A percentile compares a stretch with the other conserved stretches of the same genome.
Evolutionary conservation across 1,139 yeast genomes (phyloP).

Genomic region (Hanseniaspora uvarum): DNA sequence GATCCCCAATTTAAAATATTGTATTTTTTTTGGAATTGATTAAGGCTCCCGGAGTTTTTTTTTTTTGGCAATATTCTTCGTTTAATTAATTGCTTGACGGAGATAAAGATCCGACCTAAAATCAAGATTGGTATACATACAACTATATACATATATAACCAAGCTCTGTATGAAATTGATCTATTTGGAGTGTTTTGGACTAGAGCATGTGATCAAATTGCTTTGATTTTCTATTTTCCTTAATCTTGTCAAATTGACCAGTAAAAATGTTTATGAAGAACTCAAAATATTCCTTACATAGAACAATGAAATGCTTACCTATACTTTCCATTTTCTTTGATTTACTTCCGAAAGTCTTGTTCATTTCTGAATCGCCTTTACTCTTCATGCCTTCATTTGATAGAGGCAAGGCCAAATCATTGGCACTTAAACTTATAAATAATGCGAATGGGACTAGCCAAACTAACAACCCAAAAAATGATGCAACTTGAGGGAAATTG

Average conservation of each 20-base stretch:
- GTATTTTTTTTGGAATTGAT: constrained; percentile 3
- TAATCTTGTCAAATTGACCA: constrained; percentile 2
- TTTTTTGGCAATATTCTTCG: constrained; percentile 6
- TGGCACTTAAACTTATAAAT: constrained; percentile 85
- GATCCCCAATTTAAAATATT: background rate
- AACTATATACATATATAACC: background rate
- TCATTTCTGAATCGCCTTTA: background rate
- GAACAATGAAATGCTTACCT: constrained; percentile 11
- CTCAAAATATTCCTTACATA: constrained; percentile 15
- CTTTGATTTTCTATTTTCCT: constrained; percentile 1
- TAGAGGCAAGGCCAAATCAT: constrained; percentile 74
- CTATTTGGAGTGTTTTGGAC: no score
- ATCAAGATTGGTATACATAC: no score
- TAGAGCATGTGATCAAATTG: constrained; percentile 5
- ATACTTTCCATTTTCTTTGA: constrained; percentile 11
- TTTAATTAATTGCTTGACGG: background rate
- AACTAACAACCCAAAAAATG: constrained; percentile 84
- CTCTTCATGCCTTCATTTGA: constrained; percentile 24
- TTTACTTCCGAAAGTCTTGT: background rate
- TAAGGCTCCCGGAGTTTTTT: background rate
- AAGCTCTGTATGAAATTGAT: no score
- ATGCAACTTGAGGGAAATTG: constrained; percentile 76
- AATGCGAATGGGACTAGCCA: constrained; percentile 93
- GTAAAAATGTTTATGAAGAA: constrained; percentile 8
- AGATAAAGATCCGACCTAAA: no score